Conservation (phyloP, 257 asterid genomes). For the Nicotiana paniculata region DNA sequence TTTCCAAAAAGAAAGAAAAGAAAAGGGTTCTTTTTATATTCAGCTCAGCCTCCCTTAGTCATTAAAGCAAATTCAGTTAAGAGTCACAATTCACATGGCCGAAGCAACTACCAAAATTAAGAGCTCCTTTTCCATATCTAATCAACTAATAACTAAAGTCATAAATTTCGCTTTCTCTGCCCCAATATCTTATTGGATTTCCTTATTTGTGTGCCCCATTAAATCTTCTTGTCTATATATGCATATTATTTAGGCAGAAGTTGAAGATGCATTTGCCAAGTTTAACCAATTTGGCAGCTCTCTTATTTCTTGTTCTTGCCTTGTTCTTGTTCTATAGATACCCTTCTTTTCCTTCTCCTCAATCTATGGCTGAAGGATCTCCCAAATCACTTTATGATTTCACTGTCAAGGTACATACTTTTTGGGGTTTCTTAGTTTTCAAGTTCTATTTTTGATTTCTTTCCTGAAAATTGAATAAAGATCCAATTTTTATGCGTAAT, state of each 20-base stretch:
- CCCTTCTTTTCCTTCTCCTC: constrained; percentile 19
- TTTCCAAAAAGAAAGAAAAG: background rate
- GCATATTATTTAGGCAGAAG: background rate
- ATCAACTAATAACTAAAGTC: background rate
- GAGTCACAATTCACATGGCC: background rate
- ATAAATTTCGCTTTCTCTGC: background rate
- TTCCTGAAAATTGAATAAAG: background rate
- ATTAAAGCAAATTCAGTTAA: background rate
- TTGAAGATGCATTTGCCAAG: constrained; percentile 27
- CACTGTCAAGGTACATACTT: constrained; percentile 48
- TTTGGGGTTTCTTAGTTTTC: background rate
- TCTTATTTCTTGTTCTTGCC: constrained; percentile 42
- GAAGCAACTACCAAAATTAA: background rate
- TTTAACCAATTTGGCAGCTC: constrained; percentile 35
- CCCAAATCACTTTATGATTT: constrained; percentile 46
- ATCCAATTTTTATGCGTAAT: background rate
- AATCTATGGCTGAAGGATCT: constrained; percentile 18
- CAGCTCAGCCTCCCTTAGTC: background rate
- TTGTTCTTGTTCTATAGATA: constrained; percentile 19
- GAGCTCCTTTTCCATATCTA: background rate
- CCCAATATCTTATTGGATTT: background rate
- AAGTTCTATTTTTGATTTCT: background rate
- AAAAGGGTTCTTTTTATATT: background rate
- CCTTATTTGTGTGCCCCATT: background rate
- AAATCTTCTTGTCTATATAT: background rate